These are phyloP conservation scores for Camelina hispida DNA, from an alignment of 345 rosid species.

Conservation along the genomic window DNA sequence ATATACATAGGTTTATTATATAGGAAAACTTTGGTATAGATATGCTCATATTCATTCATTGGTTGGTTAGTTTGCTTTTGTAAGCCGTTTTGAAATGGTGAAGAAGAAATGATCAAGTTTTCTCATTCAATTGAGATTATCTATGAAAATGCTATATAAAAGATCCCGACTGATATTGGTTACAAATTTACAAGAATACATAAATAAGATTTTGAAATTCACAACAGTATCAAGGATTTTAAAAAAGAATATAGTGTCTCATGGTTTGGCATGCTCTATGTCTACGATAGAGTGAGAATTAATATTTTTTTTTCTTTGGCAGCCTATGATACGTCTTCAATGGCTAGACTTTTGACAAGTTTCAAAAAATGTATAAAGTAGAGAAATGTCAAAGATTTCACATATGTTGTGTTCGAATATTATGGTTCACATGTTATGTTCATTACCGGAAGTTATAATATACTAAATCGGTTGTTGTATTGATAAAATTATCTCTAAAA, in stretches of 20 bases:
- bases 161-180: no score
- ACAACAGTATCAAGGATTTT: neutral
- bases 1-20: neutral
- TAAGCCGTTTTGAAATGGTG: neutral
- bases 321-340: neutral
- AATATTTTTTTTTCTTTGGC: no score
- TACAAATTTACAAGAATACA: neutral
- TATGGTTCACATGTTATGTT: no score
- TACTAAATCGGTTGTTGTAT: neutral
- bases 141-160: neutral
- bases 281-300: neutral
- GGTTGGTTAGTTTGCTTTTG: conserved; percentile 19
- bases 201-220: neutral
- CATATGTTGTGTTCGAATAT: neutral
- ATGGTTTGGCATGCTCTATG: neutral
- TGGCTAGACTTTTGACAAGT: conserved; percentile 7
- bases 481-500: neutral
- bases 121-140: neutral
- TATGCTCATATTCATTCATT: conserved; percentile 28
- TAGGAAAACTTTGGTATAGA: conserved; percentile 4
- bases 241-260: neutral
- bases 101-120: neutral
- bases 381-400: neutral
- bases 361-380: neutral
- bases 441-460: no score